phyloP scores from a whole-genome alignment of 2,329 filamentous ascomycete species.

The Colletotrichum shisoi region DNA sequence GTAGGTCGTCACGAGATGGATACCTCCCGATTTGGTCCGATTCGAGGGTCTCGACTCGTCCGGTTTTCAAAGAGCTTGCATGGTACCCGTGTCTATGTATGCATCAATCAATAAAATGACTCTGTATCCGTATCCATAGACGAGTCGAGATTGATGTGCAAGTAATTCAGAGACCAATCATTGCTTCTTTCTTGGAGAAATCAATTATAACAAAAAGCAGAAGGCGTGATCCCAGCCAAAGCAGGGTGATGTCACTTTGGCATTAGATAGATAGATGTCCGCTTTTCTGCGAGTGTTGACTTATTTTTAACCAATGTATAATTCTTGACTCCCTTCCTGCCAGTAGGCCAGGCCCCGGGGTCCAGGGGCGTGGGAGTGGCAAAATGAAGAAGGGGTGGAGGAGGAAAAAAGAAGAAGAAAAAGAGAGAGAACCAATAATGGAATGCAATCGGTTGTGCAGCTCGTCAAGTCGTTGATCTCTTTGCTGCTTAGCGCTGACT shows the following conservation, averaged over 20 bases:
- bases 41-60: slow-evolving; percentile 9
- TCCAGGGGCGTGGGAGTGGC: slow-evolving; percentile 19
- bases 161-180: not conserved
- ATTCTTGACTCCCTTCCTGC: not conserved
- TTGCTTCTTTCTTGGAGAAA: slow-evolving; percentile 12
- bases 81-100: slow-evolving; percentile 13
- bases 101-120: slow-evolving; percentile 26
- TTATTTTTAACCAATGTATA: not conserved
- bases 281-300: slow-evolving; percentile 35
- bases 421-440: not conserved
- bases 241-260: slow-evolving; percentile 31
- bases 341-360: slow-evolving; percentile 30
- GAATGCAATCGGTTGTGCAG: slow-evolving; percentile 7
- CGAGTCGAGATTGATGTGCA: slow-evolving; percentile 9
- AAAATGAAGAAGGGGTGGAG: not conserved
- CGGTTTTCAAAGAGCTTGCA: slow-evolving; percentile 6
- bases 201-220: slow-evolving; percentile 22
- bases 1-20: slow-evolving; percentile 29
- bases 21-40: slow-evolving; percentile 20
- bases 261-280: slow-evolving; percentile 13
- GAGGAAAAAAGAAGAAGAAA: not conserved
- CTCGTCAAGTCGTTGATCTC: slow-evolving; percentile 10
- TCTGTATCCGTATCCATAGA: slow-evolving; percentile 1
- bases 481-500: not conserved
- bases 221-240: slow-evolving; percentile 14